Evolutionary conservation across 2,329 filamentous ascomycete species (phyloP), one percentile per base, ranked within the genome.

Genomic region (Tolypocladium sp.): DNA sequence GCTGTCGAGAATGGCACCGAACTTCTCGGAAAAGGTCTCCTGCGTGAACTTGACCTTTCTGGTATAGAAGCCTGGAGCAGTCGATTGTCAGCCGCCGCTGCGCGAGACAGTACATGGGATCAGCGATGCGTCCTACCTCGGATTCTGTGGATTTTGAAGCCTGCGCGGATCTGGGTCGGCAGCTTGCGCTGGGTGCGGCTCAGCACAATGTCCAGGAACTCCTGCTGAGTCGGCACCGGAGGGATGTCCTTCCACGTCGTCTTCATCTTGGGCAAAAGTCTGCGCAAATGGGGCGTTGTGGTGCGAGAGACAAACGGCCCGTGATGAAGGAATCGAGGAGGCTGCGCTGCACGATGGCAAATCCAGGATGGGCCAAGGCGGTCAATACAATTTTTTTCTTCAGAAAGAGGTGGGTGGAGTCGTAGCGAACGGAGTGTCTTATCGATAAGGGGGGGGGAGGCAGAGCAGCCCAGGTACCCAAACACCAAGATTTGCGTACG

Each of bases 21-120:
- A 86, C 78, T 97, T 97, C 75, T 99, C 94, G 65, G 87, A 87
- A 76, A 97, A 97, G 49, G 93, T 97, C 78, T 99, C 94, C 71
- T 93, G 88, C 7, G 94, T 97, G 77, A 92, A 99, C 77, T 97
- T 97, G 82, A 97, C 92, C 78, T 97, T 97, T 74, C 94, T 83
- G 53, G 93, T 97, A 76, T 97, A 97, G 79, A 97, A 97, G 56
- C 85, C 89, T 87, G 65, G 7, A 41, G 33, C n/a, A 59, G 15
- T 9, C 66, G 56, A 70, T 61, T 58, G 57, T 64, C 57, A 63
- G 60, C 46, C 15, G 20, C 6, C 51, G 46, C 57, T 25, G 37
- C 37, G 38, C 42, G 30, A 53, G 9, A 49, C 40, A 59, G 55
- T 52, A 12, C 51, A 44, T 42, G 49, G 41, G 46, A 33, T 12